Evolutionary conservation across 2,329 filamentous ascomycete genomes (phyloP).

Genomic region (Trichoderma asperellum): DNA sequence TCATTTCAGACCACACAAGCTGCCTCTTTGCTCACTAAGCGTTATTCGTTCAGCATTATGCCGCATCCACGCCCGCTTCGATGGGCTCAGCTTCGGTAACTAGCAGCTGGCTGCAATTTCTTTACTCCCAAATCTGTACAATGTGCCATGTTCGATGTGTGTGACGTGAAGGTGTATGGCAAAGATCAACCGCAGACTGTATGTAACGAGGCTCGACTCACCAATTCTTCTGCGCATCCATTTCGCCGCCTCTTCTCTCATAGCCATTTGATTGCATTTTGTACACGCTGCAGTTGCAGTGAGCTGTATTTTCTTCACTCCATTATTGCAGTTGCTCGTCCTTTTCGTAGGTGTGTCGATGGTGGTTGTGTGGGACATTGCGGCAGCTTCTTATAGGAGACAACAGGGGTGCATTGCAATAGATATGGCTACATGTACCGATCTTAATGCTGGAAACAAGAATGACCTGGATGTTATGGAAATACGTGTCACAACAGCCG

Average conservation of each 20-base stretch:
- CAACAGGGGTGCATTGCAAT: too few relatives aligned
- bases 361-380: not conserved
- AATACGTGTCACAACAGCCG: too few relatives aligned
- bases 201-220: not conserved
- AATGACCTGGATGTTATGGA: too few relatives aligned
- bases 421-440: too few relatives aligned
- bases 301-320: not conserved
- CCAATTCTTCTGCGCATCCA: not conserved
- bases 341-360: not conserved
- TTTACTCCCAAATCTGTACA: not conserved
- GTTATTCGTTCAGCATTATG: too few relatives aligned
- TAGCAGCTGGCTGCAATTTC: too few relatives aligned
- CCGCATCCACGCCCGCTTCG: not conserved
- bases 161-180: not conserved
- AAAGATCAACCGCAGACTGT: not conserved
- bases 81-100: too few relatives aligned
- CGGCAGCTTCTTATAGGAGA: too few relatives aligned
- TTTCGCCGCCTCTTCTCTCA: not conserved
- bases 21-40: not conserved
- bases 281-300: conserved; percentile 4
- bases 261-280: conserved; percentile 14
- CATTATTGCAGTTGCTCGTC: not conserved
- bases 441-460: too few relatives aligned
- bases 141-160: not conserved
- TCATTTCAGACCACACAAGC: not conserved